These are phyloP conservation scores for Scalesia atractyloides DNA, from an alignment of 129 eudicot species.

Conservation along the genomic window DNA sequence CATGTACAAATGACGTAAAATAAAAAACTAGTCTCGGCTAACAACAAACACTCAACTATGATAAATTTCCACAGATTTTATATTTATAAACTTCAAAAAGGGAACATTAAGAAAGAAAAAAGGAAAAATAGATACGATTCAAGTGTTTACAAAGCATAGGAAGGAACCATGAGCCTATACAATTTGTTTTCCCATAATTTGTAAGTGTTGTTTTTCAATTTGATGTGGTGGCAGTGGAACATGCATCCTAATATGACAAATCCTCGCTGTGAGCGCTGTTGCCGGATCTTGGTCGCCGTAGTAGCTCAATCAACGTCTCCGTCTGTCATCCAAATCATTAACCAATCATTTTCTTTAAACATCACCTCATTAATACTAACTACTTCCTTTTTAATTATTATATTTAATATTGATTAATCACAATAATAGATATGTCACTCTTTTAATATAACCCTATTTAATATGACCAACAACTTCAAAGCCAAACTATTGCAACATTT, in stretches of 20 bases:
- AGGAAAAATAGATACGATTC: not conserved
- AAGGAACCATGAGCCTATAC: constrained; percentile 29
- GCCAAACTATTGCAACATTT: too few species aligned
- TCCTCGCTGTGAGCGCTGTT: constrained; percentile 46
- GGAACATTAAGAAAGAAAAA: constrained; percentile 7
- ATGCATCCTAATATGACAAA: constrained; percentile 28
- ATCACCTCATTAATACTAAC: constrained; percentile 10
- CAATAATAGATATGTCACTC: too few species aligned
- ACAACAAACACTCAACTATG: not conserved
- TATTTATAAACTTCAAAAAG: constrained; percentile 12
- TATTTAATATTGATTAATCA: not conserved
- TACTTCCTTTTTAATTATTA: not conserved
- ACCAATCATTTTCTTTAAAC: constrained; percentile 5
- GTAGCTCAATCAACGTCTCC: constrained; percentile 71
- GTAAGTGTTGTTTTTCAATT: not conserved
- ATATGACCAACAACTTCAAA: too few species aligned
- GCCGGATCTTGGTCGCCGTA: constrained; percentile 91
- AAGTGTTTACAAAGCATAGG: constrained; percentile 20
- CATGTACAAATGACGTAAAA: too few species aligned
- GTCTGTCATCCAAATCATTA: constrained; percentile 55
- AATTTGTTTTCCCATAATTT: constrained; percentile 24
- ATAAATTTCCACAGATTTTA: too few species aligned
- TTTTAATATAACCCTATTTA: too few species aligned
- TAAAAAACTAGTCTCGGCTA: too few species aligned
- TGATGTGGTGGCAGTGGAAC: constrained; percentile 6